Conservation (phyloP, 371 early-diverging fungal species). For the Coemansia sp. region DNA sequence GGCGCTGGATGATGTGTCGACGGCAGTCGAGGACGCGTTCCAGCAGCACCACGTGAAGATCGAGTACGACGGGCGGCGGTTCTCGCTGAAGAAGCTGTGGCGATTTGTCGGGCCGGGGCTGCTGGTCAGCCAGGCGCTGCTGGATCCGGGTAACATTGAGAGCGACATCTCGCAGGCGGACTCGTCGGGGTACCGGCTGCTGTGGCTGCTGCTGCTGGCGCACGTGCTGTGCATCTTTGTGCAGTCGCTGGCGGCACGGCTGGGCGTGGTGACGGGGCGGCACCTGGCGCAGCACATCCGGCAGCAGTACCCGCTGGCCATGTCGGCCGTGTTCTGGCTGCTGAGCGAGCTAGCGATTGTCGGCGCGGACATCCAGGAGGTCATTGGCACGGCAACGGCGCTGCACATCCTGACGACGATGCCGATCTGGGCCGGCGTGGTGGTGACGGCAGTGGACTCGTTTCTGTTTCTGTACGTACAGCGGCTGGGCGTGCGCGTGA, state of each 20-base stretch:
- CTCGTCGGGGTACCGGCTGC: conserved; percentile 61
- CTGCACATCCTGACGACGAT: conserved; percentile 63
- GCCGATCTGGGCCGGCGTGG: conserved; percentile 64
- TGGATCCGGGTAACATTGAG: conserved; percentile 76
- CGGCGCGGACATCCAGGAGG: conserved; percentile 73
- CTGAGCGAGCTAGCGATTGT: conserved; percentile 75
- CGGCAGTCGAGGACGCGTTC: conserved; percentile 34
- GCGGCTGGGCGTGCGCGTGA: conserved; percentile 64
- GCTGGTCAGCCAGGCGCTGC: conserved; percentile 67
- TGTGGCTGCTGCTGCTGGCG: conserved; percentile 67
- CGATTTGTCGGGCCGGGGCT: conserved; percentile 48
- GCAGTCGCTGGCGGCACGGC: conserved; percentile 63
- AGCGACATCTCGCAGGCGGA: conserved; percentile 72
- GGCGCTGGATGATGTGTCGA: conserved; percentile 30
- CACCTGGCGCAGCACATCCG: conserved; percentile 63
- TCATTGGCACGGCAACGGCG: conserved; percentile 76
- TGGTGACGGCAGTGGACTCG: conserved; percentile 70
- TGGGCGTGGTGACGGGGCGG: conserved; percentile 71
- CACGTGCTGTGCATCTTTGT: conserved; percentile 63
- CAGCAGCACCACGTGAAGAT: conserved; percentile 40
- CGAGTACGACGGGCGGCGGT: conserved; percentile 23
- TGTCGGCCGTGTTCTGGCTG: conserved; percentile 57
- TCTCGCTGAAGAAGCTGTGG: conserved; percentile 48
- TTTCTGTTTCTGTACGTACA: conserved; percentile 66
- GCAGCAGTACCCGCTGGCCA: conserved; percentile 51